Evolutionary conservation across 108 stramenopile species (phyloP).

Genomic region (Pseudonitzschia multistriata): DNA sequence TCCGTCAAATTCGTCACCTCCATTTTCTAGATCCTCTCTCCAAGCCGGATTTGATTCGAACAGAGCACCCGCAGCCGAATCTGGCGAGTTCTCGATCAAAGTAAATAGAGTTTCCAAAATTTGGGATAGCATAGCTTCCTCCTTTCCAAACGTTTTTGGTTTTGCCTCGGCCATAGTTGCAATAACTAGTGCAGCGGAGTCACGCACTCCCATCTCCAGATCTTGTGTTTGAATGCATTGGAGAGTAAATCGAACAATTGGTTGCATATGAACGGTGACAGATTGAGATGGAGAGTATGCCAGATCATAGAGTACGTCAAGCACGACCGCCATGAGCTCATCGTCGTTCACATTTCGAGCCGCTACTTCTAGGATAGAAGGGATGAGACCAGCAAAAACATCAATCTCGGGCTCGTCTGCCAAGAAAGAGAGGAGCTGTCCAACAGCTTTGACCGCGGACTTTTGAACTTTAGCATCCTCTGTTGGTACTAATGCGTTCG

Average conservation of each 20-base stretch:
- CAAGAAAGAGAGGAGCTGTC: constrained; percentile 71
- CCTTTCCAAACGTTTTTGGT: constrained; percentile 90
- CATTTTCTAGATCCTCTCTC: constrained; percentile 76
- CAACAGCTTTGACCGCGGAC: constrained; percentile 79
- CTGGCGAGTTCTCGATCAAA: constrained; percentile 85
- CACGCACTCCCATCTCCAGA: constrained; percentile 83
- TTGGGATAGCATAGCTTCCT: constrained; percentile 54
- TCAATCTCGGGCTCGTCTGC: constrained; percentile 76
- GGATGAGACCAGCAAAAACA: constrained; percentile 69
- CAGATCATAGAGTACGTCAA: constrained; percentile 90
- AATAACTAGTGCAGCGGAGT: constrained; percentile 88
- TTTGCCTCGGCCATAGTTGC: constrained; percentile 91
- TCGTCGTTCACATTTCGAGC: constrained; percentile 69
- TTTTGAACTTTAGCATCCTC: constrained; percentile 68
- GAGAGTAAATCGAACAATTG: constrained; percentile 69
- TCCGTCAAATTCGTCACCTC: constrained; percentile 73
- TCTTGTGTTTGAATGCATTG: constrained; percentile 53
- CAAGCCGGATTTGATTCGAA: constrained; percentile 90
- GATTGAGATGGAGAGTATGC: constrained; percentile 61
- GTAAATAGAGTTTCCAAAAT: constrained; percentile 82
- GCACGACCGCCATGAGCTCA: constrained; percentile 70
- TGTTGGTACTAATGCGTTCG: constrained; percentile 59
- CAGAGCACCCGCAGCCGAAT: constrained; percentile 90
- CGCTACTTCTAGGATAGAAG: constrained; percentile 77
- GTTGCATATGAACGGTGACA: constrained; percentile 52